These are phyloP conservation scores for Calocera viscosa DNA, from an alignment of 768 basidiomycete species.

Conservation along the genomic window DNA sequence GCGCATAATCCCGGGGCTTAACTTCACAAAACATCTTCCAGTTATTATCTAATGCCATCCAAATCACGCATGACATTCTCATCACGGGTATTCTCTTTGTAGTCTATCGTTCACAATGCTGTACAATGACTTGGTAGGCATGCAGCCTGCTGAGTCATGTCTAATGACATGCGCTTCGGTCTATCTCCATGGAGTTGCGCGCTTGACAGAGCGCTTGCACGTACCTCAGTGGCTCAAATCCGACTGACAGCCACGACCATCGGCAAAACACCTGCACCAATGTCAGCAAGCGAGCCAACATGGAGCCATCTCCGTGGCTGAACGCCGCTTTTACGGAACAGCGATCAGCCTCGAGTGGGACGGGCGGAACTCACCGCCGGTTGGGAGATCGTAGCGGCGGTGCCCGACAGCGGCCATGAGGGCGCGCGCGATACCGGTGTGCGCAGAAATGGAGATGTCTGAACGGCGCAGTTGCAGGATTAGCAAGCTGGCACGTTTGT, in stretches of 20 bases:
- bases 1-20: background rate
- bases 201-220: too few species aligned
- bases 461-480: background rate
- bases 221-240: too few species aligned
- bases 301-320: background rate
- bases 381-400: slow-evolving; percentile 37
- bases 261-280: background rate
- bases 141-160: background rate
- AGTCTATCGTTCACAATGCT: background rate
- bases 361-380: slow-evolving; percentile 42
- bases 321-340: background rate
- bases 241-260: background rate
- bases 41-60: background rate
- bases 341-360: background rate
- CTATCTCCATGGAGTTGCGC: background rate
- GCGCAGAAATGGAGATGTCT: slow-evolving; percentile 60
- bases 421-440: slow-evolving; percentile 48
- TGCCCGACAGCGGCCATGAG: slow-evolving; percentile 41
- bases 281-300: background rate
- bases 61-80: background rate
- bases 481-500: background rate
- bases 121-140: background rate
- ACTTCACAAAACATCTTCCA: background rate
- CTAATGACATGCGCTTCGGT: background rate
- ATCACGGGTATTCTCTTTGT: background rate